Percentiles rank a stretch among this genome's conserved stretches.
These are phyloP conservation scores for Globisporangium acanthophoron DNA, from an alignment of 352 stramenopile species.

Conservation along the genomic window DNA sequence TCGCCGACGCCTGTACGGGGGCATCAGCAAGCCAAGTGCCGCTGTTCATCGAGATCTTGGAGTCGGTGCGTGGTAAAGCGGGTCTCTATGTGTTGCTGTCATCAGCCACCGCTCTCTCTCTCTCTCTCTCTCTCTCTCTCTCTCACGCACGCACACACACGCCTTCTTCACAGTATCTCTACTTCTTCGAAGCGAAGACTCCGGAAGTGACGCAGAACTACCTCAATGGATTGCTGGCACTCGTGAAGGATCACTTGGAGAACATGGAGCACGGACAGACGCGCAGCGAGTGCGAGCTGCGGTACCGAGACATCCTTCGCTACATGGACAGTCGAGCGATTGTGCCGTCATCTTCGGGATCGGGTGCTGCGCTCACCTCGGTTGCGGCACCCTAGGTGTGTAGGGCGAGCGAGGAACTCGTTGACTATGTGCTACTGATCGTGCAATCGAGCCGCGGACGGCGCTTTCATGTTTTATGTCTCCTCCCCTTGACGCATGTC, in stretches of 20 bases:
- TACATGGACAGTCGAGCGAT: conserved; percentile 58
- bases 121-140: background rate
- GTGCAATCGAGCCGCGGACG: no score
- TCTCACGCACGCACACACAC: background rate
- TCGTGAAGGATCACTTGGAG: conserved; percentile 92
- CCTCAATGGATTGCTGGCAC: conserved; percentile 67
- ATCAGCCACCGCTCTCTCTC: background rate
- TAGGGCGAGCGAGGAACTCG: no score
- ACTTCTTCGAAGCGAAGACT: conserved; percentile 90
- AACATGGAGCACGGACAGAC: conserved; percentile 78
- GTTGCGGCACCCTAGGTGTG: no score
- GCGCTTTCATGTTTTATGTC: background rate
- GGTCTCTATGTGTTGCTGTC: background rate
- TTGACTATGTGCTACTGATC: no score
- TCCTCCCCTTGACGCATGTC: background rate
- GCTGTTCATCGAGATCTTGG: conserved; percentile 96
- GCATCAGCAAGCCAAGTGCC: conserved; percentile 81
- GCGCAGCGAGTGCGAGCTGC: conserved; percentile 71
- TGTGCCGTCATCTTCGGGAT: background rate
- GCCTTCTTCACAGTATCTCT: conserved; percentile 67
- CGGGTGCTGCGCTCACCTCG: background rate
- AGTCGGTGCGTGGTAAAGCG: conserved; percentile 45
- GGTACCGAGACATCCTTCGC: conserved; percentile 80
- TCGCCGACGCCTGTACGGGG: conserved; percentile 87
- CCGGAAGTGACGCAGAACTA: conserved; percentile 69